phyloP scores from a whole-genome alignment of 164 flowering plant genomes.

The Pachysandra terminalis region DNA sequence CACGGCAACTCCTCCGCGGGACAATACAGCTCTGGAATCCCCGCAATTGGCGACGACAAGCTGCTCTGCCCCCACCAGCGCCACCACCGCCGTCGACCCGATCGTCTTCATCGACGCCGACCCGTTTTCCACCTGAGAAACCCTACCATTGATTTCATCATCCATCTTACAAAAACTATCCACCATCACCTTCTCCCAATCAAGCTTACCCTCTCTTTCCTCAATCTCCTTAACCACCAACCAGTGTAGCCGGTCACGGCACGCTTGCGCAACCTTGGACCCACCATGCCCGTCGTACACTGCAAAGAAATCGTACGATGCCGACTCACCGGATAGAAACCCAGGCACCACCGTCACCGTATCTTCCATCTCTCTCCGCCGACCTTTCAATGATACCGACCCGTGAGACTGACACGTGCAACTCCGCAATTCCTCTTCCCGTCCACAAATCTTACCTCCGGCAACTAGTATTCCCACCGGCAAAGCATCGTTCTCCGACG shows the following conservation, averaged over 20 bases:
- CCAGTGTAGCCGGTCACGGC: constrained; percentile 51
- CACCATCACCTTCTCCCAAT: constrained; percentile 62
- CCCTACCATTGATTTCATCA: constrained; percentile 33
- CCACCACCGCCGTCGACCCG: constrained; percentile 84
- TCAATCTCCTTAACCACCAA: constrained; percentile 37
- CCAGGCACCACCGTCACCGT: constrained; percentile 49
- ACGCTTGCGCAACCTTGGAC: constrained; percentile 50
- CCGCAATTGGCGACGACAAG: constrained; percentile 84
- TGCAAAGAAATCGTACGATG: constrained; percentile 53
- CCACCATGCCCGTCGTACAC: constrained; percentile 95
- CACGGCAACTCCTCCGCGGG: constrained; percentile 47
- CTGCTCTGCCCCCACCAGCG: constrained; percentile 48
- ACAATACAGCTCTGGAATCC: constrained; percentile 76
- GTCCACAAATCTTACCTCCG: too few species aligned
- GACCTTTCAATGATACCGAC: constrained; percentile 53
- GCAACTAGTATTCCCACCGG: constrained; percentile 2
- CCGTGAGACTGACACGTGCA: constrained; percentile 32
- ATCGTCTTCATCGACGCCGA: constrained; percentile 25
- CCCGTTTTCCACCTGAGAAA: constrained; percentile 19
- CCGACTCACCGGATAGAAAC: constrained; percentile 10
- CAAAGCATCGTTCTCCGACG: constrained; percentile 6
- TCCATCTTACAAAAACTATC: constrained; percentile 59
- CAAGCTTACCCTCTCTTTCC: constrained; percentile 6
- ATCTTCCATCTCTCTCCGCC: constrained; percentile 86
- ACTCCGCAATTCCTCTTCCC: neutral